Conservation (phyloP, 805 yeast genomes). For the Schwanniomyces vanrijiae region DNA sequence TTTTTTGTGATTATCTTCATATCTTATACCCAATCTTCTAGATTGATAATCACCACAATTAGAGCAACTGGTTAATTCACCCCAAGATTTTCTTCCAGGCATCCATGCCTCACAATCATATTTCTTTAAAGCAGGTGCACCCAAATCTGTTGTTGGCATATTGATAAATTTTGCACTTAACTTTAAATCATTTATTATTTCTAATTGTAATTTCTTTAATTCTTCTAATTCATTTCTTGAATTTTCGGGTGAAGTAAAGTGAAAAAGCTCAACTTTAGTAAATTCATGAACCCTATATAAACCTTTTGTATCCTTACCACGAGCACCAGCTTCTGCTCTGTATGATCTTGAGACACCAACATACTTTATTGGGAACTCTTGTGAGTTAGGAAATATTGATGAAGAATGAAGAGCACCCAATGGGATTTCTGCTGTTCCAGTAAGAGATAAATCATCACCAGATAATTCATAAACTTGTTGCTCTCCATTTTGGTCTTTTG, state of each 20-base stretch:
- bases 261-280: constrained; percentile 89
- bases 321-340: constrained; percentile 96
- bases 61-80: constrained; percentile 88
- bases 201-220: constrained; percentile 63
- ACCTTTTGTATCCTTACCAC: constrained; percentile 91
- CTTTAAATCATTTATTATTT: constrained; percentile 65
- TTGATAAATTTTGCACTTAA: constrained; percentile 76
- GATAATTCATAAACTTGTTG: constrained; percentile 75
- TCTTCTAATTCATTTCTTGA: constrained; percentile 57
- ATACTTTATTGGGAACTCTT: constrained; percentile 53
- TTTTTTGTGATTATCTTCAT: constrained; percentile 31
- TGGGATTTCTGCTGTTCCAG: constrained; percentile 96
- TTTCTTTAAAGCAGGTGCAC: constrained; percentile 89
- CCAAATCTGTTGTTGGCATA: constrained; percentile 90
- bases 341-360: constrained; percentile 86
- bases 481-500: constrained; percentile 84
- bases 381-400: constrained; percentile 35
- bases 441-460: constrained; percentile 59
- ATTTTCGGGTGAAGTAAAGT: constrained; percentile 54
- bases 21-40: constrained; percentile 73
- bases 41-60: constrained; percentile 92
- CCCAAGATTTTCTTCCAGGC: constrained; percentile 95
- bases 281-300: constrained; percentile 94
- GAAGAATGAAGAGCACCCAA: constrained; percentile 76
- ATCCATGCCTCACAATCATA: constrained; percentile 96